These are phyloP conservation scores for Chytriomyces hyalinus DNA, from an alignment of 192 early-diverging fungal species.

Conservation along the genomic window DNA sequence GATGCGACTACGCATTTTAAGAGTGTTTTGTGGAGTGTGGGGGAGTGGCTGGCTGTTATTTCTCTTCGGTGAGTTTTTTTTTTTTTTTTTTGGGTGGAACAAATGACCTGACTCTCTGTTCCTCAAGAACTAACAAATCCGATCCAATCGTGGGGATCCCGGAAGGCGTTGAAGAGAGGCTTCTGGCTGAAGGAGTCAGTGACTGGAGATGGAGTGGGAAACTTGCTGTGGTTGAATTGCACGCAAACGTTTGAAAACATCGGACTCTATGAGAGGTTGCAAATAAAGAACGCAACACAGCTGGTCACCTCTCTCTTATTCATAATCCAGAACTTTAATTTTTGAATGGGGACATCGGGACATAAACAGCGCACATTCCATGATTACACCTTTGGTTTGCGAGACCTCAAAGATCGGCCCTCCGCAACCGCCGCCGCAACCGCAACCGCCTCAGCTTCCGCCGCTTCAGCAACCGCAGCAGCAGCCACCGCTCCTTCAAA, in stretches of 20 bases:
- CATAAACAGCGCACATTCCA: background rate
- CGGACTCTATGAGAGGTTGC: background rate
- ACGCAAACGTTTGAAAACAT: background rate
- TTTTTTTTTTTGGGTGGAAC: background rate
- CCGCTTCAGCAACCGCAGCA: slow-evolving; percentile 13
- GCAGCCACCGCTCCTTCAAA: background rate
- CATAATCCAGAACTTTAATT: background rate
- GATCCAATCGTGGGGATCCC: slow-evolving; percentile 31
- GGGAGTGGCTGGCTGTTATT: slow-evolving; percentile 23
- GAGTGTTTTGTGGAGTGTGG: slow-evolving; percentile 79
- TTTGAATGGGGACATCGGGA: background rate
- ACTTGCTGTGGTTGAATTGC: slow-evolving; percentile 13
- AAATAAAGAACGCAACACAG: background rate
- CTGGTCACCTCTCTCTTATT: background rate
- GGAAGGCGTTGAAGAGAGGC: slow-evolving; percentile 13
- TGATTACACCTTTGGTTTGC: background rate
- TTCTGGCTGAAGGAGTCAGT: background rate
- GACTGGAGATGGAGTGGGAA: slow-evolving; percentile 34
- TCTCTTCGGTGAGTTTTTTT: slow-evolving; percentile 18
- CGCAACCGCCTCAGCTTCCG: background rate
- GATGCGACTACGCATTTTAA: slow-evolving; percentile 79
- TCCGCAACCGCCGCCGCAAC: background rate
- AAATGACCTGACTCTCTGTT: background rate
- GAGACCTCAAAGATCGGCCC: slow-evolving; percentile 11
- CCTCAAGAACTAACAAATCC: slow-evolving; percentile 20